Evolutionary conservation across 495 filamentous ascomycete genomes (phyloP), one percentile per base, ranked within the genome.

Genomic region (Pseudevernia furfuracea): DNA sequence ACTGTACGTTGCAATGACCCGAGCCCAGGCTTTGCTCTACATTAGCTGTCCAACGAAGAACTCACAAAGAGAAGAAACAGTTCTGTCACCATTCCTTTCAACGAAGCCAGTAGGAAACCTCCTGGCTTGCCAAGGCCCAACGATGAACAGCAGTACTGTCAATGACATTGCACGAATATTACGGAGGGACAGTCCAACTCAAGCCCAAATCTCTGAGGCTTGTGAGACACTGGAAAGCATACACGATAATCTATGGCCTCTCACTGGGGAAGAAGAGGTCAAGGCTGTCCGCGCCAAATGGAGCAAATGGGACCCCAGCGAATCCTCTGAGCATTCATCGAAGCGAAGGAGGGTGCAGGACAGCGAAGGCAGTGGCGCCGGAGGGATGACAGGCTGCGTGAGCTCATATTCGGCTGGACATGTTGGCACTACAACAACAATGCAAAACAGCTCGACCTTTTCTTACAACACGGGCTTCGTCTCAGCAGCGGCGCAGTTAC

Each of bases 1-100:
- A 59, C 80, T 99, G 0, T 99, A 97, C 72, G 95, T 99, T 9
- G 95, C 93, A 11, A 99, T 99, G 95, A 99, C 95, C 7, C 80
- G 94, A 76, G 94, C 95, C 2, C 87, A 97, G 73, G 87, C 84
- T 10, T 75, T 99, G 39, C 79, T 99, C n/a, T 97, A 97, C 69
- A 80, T 97, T 59, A 96, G 91, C 70, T 89, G 86, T 62, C 92
- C 95, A 1, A 73, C 82, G 30, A 83, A 81, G 46, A 85, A 85
- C 67, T 84, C 86, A 9, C 78, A 82, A 59, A 74, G 80, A 34
- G 87, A 89, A 68, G 78, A 86, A 64, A 86, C 87, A 3, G 83
- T 70, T 5, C 70, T 86, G 30, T 89, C 87, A 7, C 77, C 78
- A 4, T 92, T 91, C 64, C 77, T 92, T 14, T 76, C 82, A 1